phyloP scores from a whole-genome alignment of 306 rosid species.

The Fragaria iinumae region DNA sequence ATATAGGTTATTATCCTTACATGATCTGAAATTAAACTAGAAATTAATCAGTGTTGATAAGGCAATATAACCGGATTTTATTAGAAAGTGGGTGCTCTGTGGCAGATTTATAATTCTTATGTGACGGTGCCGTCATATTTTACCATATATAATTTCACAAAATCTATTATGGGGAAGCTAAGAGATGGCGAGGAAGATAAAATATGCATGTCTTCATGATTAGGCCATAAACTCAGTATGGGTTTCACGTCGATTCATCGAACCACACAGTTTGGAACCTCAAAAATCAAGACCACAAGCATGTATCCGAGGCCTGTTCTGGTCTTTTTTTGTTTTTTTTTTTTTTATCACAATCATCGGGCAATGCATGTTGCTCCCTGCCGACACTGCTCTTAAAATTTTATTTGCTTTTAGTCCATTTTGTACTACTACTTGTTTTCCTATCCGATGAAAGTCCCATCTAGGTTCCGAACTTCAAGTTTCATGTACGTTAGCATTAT shows the following conservation, averaged over 20 bases:
- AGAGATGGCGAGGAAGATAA: not conserved
- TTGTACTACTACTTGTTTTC: not conserved
- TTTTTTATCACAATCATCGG: not conserved
- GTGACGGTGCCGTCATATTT: not conserved
- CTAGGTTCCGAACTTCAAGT: not conserved
- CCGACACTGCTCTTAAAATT: not conserved
- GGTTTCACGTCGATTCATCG: slow-evolving; percentile 2
- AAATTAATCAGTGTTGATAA: not conserved
- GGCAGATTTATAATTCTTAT: not conserved
- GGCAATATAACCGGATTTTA: not conserved
- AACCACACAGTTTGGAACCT: not conserved
- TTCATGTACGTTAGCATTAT: not conserved
- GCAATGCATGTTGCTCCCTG: not conserved
- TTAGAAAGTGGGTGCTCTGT: not conserved
- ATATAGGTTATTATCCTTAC: not conserved
- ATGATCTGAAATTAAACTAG: not conserved
- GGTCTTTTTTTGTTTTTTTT: not conserved
- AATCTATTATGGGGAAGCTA: not conserved
- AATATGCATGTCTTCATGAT: not conserved
- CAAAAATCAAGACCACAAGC: slow-evolving; percentile 2
- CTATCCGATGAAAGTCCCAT: not conserved
- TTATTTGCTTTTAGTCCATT: not conserved
- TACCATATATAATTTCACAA: not conserved
- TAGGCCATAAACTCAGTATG: not conserved
- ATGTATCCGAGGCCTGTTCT: not conserved